These are phyloP conservation scores for Cytauxzoon felis DNA, from an alignment of 169 alveolate species.

Conservation along the genomic window DNA sequence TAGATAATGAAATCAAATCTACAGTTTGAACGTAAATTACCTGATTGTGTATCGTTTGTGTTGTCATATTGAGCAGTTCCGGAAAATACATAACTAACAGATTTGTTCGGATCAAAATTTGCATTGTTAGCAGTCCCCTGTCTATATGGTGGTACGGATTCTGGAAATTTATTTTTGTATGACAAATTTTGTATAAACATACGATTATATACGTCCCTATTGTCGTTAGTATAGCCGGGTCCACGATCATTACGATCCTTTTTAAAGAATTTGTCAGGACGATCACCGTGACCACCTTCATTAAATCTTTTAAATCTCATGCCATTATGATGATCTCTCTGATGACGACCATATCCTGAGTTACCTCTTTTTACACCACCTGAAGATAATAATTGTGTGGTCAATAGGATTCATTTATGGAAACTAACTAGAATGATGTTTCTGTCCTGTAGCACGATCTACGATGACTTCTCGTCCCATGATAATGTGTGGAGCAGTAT, in stretches of 20 bases:
- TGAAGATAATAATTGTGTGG: neutral
- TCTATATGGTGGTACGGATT: slow-evolving; percentile 15
- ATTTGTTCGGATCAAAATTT: slow-evolving; percentile 57
- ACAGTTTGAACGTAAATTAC: no score
- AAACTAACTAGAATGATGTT: slow-evolving; percentile 32
- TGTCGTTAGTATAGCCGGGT: slow-evolving; percentile 1
- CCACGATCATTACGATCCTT: slow-evolving; percentile 2
- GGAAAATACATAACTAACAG: slow-evolving; percentile 58
- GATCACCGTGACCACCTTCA: slow-evolving; percentile 2
- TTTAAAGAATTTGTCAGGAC: slow-evolving; percentile 14
- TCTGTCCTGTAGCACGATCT: slow-evolving; percentile 66
- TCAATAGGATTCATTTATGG: neutral
- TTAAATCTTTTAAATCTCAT: slow-evolving; percentile 4
- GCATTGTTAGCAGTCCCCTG: slow-evolving; percentile 10
- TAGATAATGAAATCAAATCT: neutral
- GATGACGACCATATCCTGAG: neutral
- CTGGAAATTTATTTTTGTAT: neutral
- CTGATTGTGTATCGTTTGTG: neutral
- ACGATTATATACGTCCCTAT: slow-evolving; percentile 8
- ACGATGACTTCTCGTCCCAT: slow-evolving; percentile 72
- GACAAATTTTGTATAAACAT: neutral
- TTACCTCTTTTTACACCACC: neutral
- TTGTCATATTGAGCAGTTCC: slow-evolving; percentile 34
- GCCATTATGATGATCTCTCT: neutral
- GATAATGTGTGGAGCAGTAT: slow-evolving; percentile 60